Base-by-base conservation (phyloP, 1,284 basidiomycete genomes). In the Sphagnurus paluster region DNA sequence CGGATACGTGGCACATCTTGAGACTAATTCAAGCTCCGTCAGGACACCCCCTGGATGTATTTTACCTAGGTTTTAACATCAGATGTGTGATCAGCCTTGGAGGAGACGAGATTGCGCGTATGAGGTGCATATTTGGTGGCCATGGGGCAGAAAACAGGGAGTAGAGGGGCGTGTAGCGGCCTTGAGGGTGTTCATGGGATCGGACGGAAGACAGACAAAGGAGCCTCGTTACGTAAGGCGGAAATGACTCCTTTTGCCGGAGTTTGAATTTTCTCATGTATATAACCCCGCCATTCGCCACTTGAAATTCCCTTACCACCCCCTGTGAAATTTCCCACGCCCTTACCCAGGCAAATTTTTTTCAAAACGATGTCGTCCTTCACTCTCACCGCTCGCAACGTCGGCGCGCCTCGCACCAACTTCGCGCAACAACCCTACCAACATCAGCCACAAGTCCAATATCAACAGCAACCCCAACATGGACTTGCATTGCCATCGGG, bases 391-490 rank as follows among this genome's bases (percentile, higher is more conserved):
- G 78, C 87, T 52, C 87, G 87, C 59, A 86, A 84, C 60, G 76
- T 89, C 56, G 87, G 79, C 39, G 87, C 89, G 64, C 84, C 82
- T 50, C 78, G 85, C 50, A 70, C 83, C 39, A 79, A 77, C 48
- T 71, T 67, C 26, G 57, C 71, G 5, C 66, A 73, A 34, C 69
- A 66, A 40, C 68, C 66, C 37, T 68, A 71, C 11, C 63, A 64
- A 43, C 64, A 66, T 25, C 66, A 69, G 49, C 70, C 67, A 36
- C 61, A 63, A 34, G 61, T 66, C 42, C 59, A 65, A 44, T 64
- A 67, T 37, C 67, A 66, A 42, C 71, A 72, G 21, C 66, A 66
- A 30, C 39, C 60, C 1, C 54, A 65, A 36, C 66, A 74, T 56
- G 75, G 73, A 8, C 58, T 80, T 0, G 76, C 78, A 3, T 61